Base-by-base conservation (phyloP, 1,139 yeast genomes). In the Geotrichum aggregatum region DNA sequence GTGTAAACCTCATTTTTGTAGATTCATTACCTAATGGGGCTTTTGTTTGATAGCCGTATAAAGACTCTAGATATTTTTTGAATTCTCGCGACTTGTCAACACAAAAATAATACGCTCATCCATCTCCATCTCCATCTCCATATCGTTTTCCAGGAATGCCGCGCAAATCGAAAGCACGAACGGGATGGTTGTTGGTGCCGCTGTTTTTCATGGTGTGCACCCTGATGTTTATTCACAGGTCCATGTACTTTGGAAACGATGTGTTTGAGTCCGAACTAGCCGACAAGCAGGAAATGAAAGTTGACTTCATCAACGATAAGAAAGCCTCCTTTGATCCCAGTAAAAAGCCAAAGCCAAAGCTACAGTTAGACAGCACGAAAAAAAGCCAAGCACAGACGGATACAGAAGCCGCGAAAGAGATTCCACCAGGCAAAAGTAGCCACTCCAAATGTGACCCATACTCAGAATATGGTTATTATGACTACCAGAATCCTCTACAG, bases 401-500 rank as follows among this genome's bases (percentile, higher is more conserved):
- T n/a, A n/a, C n/a, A n/a, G 10, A 36, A 5, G 22, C 35, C 3
- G 14, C 7, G 3, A 49, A 28, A 14, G 13, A 10, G 11, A 28
- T 38, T 19, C 34, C 10, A n/a, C 14, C 22, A 44, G 35, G 3
- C 14, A 22, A 14, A 28, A 38, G 21, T 2, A 33, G 41, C 30
- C 28, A 38, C 16, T 14, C 26, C 16, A 24, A 10, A 21, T 56
- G 59, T 26, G 56, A 56, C 44, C 55, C 56, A 8, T 56, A 48
- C 21, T 35, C 49, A 10, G 45, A 36, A 1, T 54, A 52, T 11
- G 59, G 59, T 2, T 55, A 50, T 47, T 54, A 44, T 21, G 42
- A 44, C 40, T 53, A 46, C 33, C 24, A 24, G 22, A 28, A n/a
- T 39, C 43, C 38, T n/a, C 39, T 28, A 34, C 36, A 24, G 43